phyloP scores from a whole-genome alignment of 2,329 filamentous ascomycete species.

The Fusarium oligoseptatum region DNA sequence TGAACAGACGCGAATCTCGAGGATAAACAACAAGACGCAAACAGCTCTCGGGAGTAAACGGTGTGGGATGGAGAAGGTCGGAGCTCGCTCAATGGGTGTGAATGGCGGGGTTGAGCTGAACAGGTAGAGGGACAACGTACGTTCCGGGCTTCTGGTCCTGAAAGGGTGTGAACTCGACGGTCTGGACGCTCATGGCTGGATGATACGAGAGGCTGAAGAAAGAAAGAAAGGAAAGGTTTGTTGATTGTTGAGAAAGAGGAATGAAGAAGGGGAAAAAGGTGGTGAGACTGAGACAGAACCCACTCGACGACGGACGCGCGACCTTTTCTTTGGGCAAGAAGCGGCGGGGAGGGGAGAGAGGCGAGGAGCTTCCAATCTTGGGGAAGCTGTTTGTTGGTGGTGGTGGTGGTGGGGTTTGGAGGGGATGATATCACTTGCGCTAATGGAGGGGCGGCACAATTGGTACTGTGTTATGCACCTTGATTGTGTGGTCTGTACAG shows the following conservation, averaged over 20 bases:
- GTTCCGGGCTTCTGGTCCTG: slow-evolving; percentile 99
- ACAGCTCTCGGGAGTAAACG: slow-evolving; percentile 11
- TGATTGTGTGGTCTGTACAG: slow-evolving; percentile 7
- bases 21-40: neutral
- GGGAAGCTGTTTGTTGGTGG: slow-evolving; percentile 43
- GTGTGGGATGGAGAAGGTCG: slow-evolving; percentile 19
- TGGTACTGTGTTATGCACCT: slow-evolving; percentile 34
- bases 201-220: slow-evolving; percentile 2
- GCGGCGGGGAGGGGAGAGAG: slow-evolving; percentile 16
- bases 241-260: slow-evolving; percentile 36
- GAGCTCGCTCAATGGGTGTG: slow-evolving; percentile 9
- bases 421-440: slow-evolving; percentile 47
- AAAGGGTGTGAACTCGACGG: slow-evolving; percentile 86
- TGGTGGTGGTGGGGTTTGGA: slow-evolving; percentile 40
- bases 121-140: slow-evolving; percentile 70
- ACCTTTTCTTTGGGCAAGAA: slow-evolving; percentile 2
- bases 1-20: neutral
- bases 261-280: slow-evolving; percentile 18
- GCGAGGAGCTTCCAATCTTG: slow-evolving; percentile 41
- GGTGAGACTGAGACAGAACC: slow-evolving; percentile 30
- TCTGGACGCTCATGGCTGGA: slow-evolving; percentile 76
- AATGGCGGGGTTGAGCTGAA: slow-evolving; percentile 2
- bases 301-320: neutral
- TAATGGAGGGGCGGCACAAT: slow-evolving; percentile 43
- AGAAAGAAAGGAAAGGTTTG: slow-evolving; percentile 18